Percentiles rank a stretch among this genome's conserved stretches.
Evolutionary conservation across 495 filamentous ascomycete genomes (phyloP).

Genomic region (Penicillium angulare): DNA sequence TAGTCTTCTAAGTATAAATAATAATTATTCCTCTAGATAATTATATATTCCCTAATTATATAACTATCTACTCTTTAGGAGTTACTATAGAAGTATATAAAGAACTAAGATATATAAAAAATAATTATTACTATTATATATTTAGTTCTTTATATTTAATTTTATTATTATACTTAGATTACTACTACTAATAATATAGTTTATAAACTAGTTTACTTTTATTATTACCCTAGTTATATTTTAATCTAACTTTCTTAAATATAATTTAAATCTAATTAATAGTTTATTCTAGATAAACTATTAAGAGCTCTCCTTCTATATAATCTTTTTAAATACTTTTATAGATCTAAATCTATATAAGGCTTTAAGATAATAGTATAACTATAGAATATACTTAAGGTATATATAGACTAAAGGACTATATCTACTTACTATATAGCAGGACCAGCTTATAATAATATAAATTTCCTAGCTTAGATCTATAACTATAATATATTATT

Average conservation of each 20-base stretch:
- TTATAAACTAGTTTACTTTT: no score
- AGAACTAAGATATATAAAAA: background rate
- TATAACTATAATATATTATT: no score
- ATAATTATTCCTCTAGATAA: background rate
- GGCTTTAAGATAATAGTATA: no score
- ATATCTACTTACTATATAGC: no score
- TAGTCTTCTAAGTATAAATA: background rate
- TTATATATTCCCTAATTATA: background rate
- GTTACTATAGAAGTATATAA: background rate
- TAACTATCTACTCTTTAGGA: background rate
- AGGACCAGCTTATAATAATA: no score
- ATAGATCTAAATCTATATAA: background rate
- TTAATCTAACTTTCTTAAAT: no score
- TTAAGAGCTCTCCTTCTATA: no score
- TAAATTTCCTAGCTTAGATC: no score
- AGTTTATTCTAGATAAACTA: background rate
- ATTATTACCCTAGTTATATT: no score
- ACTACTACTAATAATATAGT: no score
- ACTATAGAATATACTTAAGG: no score
- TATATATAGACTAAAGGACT: no score
- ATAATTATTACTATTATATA: background rate
- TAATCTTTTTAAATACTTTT: background rate
- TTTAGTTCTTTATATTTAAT: background rate
- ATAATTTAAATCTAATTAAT: background rate
- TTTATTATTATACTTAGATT: background rate